These are phyloP conservation scores for Kregervanrija delftensis DNA, from an alignment of 805 yeast genomes.

Conservation along the genomic window DNA sequence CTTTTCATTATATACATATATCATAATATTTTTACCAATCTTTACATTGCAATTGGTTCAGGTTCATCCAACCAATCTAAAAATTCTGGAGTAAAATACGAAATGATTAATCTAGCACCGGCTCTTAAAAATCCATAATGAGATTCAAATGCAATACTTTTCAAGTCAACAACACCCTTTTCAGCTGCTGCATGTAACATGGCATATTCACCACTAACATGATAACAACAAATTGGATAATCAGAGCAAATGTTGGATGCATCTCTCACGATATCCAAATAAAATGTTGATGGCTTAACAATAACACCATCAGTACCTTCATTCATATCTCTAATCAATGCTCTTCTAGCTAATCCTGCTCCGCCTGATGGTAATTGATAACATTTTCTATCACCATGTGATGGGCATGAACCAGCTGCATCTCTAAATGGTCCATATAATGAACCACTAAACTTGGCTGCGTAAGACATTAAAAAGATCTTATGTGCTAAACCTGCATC, in stretches of 20 bases:
- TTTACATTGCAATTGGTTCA: slow-evolving; percentile 15
- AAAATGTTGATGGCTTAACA: slow-evolving; percentile 94
- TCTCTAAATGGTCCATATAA: slow-evolving; percentile 97
- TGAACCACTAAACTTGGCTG: slow-evolving; percentile 89
- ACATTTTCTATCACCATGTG: slow-evolving; percentile 83
- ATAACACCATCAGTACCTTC: slow-evolving; percentile 97
- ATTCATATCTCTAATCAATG: slow-evolving; percentile 71
- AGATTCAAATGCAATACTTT: slow-evolving; percentile 72
- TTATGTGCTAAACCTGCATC: slow-evolving; percentile 79
- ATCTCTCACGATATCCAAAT: slow-evolving; percentile 83
- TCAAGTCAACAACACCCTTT: slow-evolving; percentile 83
- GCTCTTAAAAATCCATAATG: slow-evolving; percentile 92
- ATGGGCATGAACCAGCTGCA: slow-evolving; percentile 90
- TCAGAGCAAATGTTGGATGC: slow-evolving; percentile 78
- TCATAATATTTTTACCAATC: slow-evolving; percentile 1
- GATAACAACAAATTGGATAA: slow-evolving; percentile 90
- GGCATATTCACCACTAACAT: slow-evolving; percentile 95
- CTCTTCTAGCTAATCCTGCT: slow-evolving; percentile 89
- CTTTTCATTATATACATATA: not conserved
- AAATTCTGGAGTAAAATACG: slow-evolving; percentile 93
- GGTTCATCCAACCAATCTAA: slow-evolving; percentile 74
- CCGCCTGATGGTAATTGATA: slow-evolving; percentile 94
- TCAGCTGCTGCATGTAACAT: slow-evolving; percentile 99
- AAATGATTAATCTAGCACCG: slow-evolving; percentile 86
- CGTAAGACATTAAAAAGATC: slow-evolving; percentile 84